Conservation (phyloP, 2,329 filamentous ascomycete genomes). For the Calonectria pseudoreteaudii region DNA sequence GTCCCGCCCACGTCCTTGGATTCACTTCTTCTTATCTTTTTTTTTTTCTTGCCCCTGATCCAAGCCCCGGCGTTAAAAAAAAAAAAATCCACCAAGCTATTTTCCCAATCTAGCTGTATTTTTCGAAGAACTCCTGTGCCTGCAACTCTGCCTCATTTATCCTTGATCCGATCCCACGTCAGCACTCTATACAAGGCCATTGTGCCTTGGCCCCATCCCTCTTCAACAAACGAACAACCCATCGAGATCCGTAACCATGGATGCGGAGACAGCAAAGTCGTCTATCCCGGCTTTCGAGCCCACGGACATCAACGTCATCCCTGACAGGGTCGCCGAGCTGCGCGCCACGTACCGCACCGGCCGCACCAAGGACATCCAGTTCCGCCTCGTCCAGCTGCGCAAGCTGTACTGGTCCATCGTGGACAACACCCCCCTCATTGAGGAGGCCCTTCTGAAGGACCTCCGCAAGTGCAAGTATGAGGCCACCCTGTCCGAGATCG, state of each 20-base stretch:
- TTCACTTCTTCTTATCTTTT: too few species aligned
- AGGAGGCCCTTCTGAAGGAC: conserved; percentile 82
- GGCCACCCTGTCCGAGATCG: conserved; percentile 78
- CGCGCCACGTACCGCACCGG: conserved; percentile 80
- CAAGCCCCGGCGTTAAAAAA: not conserved
- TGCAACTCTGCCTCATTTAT: not conserved
- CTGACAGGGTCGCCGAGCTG: conserved; percentile 68
- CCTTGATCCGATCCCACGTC: conserved; percentile 2
- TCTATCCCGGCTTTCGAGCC: conserved; percentile 63
- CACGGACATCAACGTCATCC: conserved; percentile 76
- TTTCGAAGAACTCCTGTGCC: not conserved
- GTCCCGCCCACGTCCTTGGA: not conserved
- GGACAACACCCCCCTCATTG: conserved; percentile 79
- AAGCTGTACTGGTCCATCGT: conserved; percentile 94
- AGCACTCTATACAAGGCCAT: conserved; percentile 15
- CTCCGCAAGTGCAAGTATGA: conserved; percentile 84
- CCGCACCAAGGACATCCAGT: conserved; percentile 85
- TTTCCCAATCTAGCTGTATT: not conserved
- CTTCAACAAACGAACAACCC: not conserved
- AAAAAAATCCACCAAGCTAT: not conserved
- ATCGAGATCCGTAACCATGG: conserved; percentile 28
- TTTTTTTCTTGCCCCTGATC: not conserved
- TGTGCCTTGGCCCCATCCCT: not conserved
- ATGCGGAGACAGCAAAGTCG: conserved; percentile 54
- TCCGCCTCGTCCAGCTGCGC: conserved; percentile 85